phyloP scores from a whole-genome alignment of 2,329 filamentous ascomycete species.

The Zymoseptoria tritici region DNA sequence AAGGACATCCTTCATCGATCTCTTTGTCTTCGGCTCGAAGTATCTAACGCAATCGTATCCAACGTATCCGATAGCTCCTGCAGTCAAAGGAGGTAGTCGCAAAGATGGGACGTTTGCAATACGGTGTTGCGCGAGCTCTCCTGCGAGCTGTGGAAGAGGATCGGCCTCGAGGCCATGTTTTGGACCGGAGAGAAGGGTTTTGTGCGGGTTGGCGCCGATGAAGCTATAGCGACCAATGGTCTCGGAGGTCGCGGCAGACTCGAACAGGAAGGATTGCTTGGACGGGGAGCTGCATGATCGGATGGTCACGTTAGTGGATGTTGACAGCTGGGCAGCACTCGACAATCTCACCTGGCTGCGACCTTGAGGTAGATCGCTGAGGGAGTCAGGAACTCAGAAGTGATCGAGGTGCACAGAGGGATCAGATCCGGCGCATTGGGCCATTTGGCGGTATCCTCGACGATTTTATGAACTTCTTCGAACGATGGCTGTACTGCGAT shows the following conservation, averaged over 20 bases:
- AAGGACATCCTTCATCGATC: constrained; percentile 73
- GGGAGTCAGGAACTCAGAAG: constrained; percentile 87
- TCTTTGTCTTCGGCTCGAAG: constrained; percentile 94
- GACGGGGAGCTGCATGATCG: constrained; percentile 46
- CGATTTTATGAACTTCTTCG: constrained; percentile 50
- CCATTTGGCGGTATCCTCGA: constrained; percentile 45
- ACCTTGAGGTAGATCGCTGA: constrained; percentile 94
- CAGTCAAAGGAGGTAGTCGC: constrained; percentile 75
- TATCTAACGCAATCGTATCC: constrained; percentile 97
- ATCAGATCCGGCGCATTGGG: constrained; percentile 66
- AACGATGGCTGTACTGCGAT: constrained; percentile 52
- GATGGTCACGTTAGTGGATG: not conserved
- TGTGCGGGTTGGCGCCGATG: constrained; percentile 70
- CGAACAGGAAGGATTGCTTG: constrained; percentile 86
- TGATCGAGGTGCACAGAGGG: constrained; percentile 74
- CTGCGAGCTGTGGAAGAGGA: constrained; percentile 73
- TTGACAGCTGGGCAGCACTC: constrained; percentile 18
- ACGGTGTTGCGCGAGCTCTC: constrained; percentile 68
- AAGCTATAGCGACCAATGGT: constrained; percentile 94
- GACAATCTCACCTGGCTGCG: constrained; percentile 55
- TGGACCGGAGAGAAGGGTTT: constrained; percentile 78
- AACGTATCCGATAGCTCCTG: constrained; percentile 91
- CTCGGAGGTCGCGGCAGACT: constrained; percentile 86
- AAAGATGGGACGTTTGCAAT: constrained; percentile 79
- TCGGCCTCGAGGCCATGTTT: constrained; percentile 79